A percentile compares a stretch with the other conserved stretches of the same genome.
These are phyloP conservation scores for Puccinia novopanici DNA, from an alignment of 1,284 basidiomycete species.

Conservation along the genomic window DNA sequence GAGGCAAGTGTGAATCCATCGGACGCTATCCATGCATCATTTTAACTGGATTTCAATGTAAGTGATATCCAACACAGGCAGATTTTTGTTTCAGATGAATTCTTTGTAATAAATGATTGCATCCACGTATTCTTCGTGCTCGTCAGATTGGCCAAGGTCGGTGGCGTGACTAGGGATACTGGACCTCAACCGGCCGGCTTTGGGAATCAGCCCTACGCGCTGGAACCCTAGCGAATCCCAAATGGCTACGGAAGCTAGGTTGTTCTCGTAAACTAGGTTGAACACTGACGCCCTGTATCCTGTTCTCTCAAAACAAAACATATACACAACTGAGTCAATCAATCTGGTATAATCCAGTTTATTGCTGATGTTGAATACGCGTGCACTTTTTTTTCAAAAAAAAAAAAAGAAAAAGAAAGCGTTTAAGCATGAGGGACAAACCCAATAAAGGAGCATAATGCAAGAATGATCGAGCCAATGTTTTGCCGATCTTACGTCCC, in stretches of 20 bases:
- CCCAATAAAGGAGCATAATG: slow-evolving; percentile 74
- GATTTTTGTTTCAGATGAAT: slow-evolving; percentile 60
- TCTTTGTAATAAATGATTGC: slow-evolving; percentile 82
- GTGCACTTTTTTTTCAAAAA: neutral
- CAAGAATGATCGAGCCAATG: slow-evolving; percentile 77
- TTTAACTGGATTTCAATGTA: no score
- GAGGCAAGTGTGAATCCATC: no score
- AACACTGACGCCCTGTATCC: slow-evolving; percentile 86
- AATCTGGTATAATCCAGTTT: neutral
- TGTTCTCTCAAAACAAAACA: slow-evolving; percentile 24
- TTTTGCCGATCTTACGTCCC: slow-evolving; percentile 70
- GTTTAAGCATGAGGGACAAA: slow-evolving; percentile 33
- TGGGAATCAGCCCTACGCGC: slow-evolving; percentile 78
- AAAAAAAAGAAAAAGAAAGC: no score
- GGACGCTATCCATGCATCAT: no score
- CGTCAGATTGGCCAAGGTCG: neutral
- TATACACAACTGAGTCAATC: neutral
- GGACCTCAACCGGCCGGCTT: slow-evolving; percentile 70
- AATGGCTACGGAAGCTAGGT: slow-evolving; percentile 64
- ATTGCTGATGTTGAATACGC: neutral
- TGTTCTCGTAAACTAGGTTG: slow-evolving; percentile 87
- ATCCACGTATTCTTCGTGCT: slow-evolving; percentile 79
- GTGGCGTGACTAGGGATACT: neutral
- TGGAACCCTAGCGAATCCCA: slow-evolving; percentile 85
- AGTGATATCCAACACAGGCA: no score